Evolutionary conservation across 108 stramenopile genomes (phyloP).

Genomic region (Aurantiochytrium sp.): DNA sequence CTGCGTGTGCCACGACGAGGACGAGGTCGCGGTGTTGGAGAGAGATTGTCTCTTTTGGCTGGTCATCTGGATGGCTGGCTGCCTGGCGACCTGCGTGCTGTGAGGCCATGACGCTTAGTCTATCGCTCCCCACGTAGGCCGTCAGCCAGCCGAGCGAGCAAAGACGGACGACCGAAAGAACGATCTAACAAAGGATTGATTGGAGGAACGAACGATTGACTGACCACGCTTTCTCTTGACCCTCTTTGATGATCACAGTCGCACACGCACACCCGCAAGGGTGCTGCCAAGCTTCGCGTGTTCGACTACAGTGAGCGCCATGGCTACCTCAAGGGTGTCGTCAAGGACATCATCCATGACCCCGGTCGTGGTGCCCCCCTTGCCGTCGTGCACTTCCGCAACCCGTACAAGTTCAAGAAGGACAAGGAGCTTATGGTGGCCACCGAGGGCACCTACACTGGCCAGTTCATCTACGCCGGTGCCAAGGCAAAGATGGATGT

Average conservation of each 20-base stretch:
- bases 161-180: no score
- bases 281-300: slow-evolving; percentile 89
- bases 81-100: no score
- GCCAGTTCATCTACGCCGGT: slow-evolving; percentile 97
- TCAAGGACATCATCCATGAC: slow-evolving; percentile 98
- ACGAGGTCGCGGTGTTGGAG: no score
- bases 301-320: slow-evolving; percentile 90
- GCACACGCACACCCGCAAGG: slow-evolving; percentile 92
- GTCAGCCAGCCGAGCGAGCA: no score
- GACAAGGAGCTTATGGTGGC: slow-evolving; percentile 88
- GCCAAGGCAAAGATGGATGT: slow-evolving; percentile 86
- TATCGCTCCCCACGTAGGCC: no score
- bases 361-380: slow-evolving; percentile 96
- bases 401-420: slow-evolving; percentile 91
- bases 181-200: no score
- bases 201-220: neutral
- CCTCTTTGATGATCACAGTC: slow-evolving; percentile 25
- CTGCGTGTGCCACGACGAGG: no score
- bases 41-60: no score
- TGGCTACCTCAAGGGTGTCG: slow-evolving; percentile 95
- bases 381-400: slow-evolving; percentile 92
- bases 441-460: slow-evolving; percentile 98
- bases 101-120: no score
- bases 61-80: no score
- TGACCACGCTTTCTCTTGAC: neutral